Conservation (phyloP, 495 filamentous ascomycete species). For the Cercophora scortea region DNA sequence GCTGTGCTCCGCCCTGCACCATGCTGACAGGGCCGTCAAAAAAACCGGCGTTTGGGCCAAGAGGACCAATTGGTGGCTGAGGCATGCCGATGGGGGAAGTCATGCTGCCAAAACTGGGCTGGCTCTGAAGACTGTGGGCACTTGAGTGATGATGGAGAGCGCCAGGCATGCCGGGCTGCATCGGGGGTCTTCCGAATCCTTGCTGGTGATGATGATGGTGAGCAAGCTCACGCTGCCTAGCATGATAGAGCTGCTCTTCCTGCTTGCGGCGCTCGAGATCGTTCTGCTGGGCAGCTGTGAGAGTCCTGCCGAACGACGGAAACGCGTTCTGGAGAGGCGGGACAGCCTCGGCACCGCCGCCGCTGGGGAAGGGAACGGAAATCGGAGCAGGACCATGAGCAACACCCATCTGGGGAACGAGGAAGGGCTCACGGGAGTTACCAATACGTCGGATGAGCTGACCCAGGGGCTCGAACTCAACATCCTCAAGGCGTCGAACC, state of each 20-base stretch:
- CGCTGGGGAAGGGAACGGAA: slow-evolving; percentile 38
- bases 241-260: slow-evolving; percentile 94
- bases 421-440: slow-evolving; percentile 93
- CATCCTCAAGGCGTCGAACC: slow-evolving; percentile 88
- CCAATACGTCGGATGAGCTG: slow-evolving; percentile 93
- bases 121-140: slow-evolving; percentile 89
- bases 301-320: slow-evolving; percentile 93
- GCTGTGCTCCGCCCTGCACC: slow-evolving; percentile 8
- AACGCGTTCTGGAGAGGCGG: slow-evolving; percentile 94
- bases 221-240: slow-evolving; percentile 82
- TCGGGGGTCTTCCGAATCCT: slow-evolving; percentile 41
- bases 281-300: slow-evolving; percentile 97
- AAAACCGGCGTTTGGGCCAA: slow-evolving; percentile 49
- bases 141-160: slow-evolving; percentile 86
- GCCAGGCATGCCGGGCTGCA: slow-evolving; percentile 62
- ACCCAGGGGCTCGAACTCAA: slow-evolving; percentile 91
- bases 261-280: slow-evolving; percentile 93
- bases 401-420: slow-evolving; percentile 93
- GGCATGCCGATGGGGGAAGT: slow-evolving; percentile 74
- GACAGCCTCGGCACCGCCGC: slow-evolving; percentile 57
- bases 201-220: slow-evolving; percentile 73
- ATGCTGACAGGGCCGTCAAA: slow-evolving; percentile 51
- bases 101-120: slow-evolving; percentile 89
- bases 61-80: slow-evolving; percentile 57
- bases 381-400: slow-evolving; percentile 64